A percentile compares a stretch with the other conserved stretches of the same genome.
These are phyloP conservation scores for Bimuria novae-zelandiae DNA, from an alignment of 2,329 filamentous ascomycete genomes.

Conservation along the genomic window DNA sequence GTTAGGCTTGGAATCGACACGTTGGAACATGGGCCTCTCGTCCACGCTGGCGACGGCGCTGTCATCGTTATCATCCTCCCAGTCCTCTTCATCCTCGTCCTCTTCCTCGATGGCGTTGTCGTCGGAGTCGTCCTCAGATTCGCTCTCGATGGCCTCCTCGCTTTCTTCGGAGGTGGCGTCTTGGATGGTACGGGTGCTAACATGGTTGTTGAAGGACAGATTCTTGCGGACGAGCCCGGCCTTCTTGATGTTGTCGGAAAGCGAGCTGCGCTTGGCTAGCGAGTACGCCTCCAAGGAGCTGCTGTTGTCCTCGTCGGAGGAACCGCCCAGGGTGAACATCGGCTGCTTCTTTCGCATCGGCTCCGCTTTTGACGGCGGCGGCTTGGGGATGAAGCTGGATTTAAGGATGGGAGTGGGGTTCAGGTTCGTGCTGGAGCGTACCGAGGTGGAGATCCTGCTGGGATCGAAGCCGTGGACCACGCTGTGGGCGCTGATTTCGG, in stretches of 20 bases:
- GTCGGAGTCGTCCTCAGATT: conserved; percentile 63
- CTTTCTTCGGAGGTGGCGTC: conserved; percentile 59
- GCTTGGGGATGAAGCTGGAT: conserved; percentile 38
- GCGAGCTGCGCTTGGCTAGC: conserved; percentile 57
- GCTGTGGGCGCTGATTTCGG: conserved; percentile 66
- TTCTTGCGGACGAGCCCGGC: conserved; percentile 68
- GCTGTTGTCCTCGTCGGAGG: conserved; percentile 83
- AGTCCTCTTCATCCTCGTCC: conserved; percentile 54
- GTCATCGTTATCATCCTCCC: conserved; percentile 72
- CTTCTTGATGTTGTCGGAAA: conserved; percentile 59
- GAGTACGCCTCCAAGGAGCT: conserved; percentile 69
- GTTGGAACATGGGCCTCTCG: conserved; percentile 80
- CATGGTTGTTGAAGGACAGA: conserved; percentile 78
- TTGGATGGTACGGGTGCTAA: conserved; percentile 68
- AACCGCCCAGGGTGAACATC: conserved; percentile 76
- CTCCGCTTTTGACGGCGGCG: conserved; percentile 38
- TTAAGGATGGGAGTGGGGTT: conserved; percentile 67
- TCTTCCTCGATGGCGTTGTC: conserved; percentile 69
- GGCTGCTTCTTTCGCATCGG: conserved; percentile 67
- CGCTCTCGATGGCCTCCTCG: conserved; percentile 63
- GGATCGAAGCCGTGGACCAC: conserved; percentile 87
- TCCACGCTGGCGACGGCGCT: conserved; percentile 83
- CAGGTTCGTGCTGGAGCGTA: conserved; percentile 64
- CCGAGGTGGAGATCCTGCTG: conserved; percentile 71
- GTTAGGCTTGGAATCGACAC: conserved; percentile 86